Base-by-base conservation (phyloP, 192 early-diverging fungal genomes). In the Podila minutissima region DNA sequence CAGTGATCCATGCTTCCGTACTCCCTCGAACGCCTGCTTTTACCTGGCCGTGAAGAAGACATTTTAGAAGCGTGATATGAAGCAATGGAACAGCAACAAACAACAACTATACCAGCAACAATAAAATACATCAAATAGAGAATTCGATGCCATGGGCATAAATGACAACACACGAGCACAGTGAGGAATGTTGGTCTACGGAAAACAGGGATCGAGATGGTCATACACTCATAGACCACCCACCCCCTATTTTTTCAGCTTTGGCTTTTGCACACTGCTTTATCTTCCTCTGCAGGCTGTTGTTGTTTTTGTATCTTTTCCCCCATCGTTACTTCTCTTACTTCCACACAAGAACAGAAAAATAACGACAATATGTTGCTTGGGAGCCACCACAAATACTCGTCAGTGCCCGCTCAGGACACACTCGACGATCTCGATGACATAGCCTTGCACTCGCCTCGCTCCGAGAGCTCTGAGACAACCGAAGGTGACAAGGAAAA, bases 141-240 rank as follows among this genome's bases (percentile, higher is more conserved):
- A 41, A 41, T 13, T 41, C 38, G 38, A 41, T 41, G 38, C 38
- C 38, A 33, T 7, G n/a, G n/a, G n/a, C n/a, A n/a, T n/a, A n/a
- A n/a, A n/a, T n/a, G 33, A 33, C 33, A 33, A 0, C 3, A 13
- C 41, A 46, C 41, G 4, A 46, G 13, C 15, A 11, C 41, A 13
- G 41, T 26, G 53, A 55, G 53, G 53, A 55, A 55, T 55, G 53
- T 55, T 55, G 53, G 53, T 55, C 22, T 53, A 53, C 51, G 38
- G 38, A 41, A 2, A 7, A 41, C 38, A 41, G 38, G 38, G 38
- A 41, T 41, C 11, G 11, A 41, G 11, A 41, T 41, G 38, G 38
- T 41, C 38, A 41, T 41, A 41, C 38, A 41, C 41, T 46, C 15
- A 15, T 15, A 4, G 15, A 8, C 3, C 53, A n/a, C 22, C 19